Evolutionary conservation across 163 green algal genomes (phyloP).

Genomic region (Chlorella variabilis): DNA sequence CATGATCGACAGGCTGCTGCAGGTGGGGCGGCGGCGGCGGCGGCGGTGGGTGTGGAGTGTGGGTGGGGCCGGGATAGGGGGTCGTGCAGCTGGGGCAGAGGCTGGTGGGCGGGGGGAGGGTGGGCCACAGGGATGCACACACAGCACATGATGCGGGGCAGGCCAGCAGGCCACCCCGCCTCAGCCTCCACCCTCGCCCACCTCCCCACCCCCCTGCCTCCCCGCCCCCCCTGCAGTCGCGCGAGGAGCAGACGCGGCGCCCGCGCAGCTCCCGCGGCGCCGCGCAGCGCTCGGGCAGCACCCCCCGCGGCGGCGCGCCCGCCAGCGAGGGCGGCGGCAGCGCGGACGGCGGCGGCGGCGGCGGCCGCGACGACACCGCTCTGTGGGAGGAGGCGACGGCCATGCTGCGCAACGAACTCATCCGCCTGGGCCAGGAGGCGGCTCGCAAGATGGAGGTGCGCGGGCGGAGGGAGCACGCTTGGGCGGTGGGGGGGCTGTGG

Average conservation of each 20-base stretch:
- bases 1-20: constrained; percentile 34
- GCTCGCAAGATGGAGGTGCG: constrained; percentile 26
- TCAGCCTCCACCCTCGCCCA: too few species aligned
- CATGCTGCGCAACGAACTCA: constrained; percentile 45
- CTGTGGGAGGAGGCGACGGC: constrained; percentile 44
- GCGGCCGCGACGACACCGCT: not conserved
- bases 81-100: too few species aligned
- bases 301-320: not conserved
- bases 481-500: not conserved
- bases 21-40: not conserved
- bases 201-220: not conserved
- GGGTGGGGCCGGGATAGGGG: too few species aligned
- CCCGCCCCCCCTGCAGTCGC: not conserved
- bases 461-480: not conserved
- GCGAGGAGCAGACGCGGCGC: constrained; percentile 5
- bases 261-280: not conserved
- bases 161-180: too few species aligned
- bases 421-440: constrained; percentile 34
- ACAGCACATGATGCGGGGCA: too few species aligned
- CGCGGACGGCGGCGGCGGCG: not conserved
- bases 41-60: too few species aligned
- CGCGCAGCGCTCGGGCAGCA: not conserved
- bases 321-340: not conserved
- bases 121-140: too few species aligned
- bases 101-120: too few species aligned